A percentile compares a stretch with the other conserved stretches of the same genome.
Evolutionary conservation across 2,329 filamentous ascomycete species (phyloP).

Genomic region (Neonectria sp.): DNA sequence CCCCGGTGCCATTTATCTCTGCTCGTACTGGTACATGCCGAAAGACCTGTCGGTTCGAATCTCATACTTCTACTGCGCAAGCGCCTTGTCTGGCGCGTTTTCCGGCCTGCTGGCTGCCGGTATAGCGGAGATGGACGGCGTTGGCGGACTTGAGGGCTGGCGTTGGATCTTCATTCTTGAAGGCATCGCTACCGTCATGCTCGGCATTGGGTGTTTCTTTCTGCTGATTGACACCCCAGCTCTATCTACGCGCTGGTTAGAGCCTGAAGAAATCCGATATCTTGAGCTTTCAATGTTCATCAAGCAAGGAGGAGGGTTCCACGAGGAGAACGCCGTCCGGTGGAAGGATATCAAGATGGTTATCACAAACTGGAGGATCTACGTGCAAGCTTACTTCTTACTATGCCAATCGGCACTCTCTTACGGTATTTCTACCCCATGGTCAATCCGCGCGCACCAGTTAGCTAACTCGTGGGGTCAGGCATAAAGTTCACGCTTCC

Average conservation of each 20-base stretch:
- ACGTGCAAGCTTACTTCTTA: slow-evolving; percentile 48
- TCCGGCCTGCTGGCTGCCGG: slow-evolving; percentile 78
- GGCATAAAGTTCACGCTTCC: slow-evolving; percentile 47
- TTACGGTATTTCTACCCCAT: slow-evolving; percentile 35
- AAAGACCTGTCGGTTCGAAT: slow-evolving; percentile 81
- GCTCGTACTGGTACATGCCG: slow-evolving; percentile 84
- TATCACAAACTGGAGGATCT: slow-evolving; percentile 51
- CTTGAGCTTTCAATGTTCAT: slow-evolving; percentile 49
- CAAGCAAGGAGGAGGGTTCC: slow-evolving; percentile 50
- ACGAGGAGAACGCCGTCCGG: slow-evolving; percentile 37
- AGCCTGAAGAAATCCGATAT: slow-evolving; percentile 45
- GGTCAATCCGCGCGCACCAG: rapidly evolving
- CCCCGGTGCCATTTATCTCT: slow-evolving; percentile 80
- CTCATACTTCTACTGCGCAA: slow-evolving; percentile 84
- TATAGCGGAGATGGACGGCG: slow-evolving; percentile 76
- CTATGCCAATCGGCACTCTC: slow-evolving; percentile 47
- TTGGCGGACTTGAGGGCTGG: slow-evolving; percentile 61
- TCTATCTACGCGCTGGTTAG: slow-evolving; percentile 53
- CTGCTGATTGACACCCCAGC: slow-evolving; percentile 61
- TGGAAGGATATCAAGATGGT: slow-evolving; percentile 47
- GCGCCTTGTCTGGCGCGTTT: slow-evolving; percentile 81
- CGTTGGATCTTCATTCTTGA: slow-evolving; percentile 49
- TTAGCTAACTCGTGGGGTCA: neutral
- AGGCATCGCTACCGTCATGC: slow-evolving; percentile 52
- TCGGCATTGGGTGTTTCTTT: slow-evolving; percentile 58